These are phyloP conservation scores for Trifolium dubium DNA, from an alignment of 306 rosid species.

Conservation along the genomic window DNA sequence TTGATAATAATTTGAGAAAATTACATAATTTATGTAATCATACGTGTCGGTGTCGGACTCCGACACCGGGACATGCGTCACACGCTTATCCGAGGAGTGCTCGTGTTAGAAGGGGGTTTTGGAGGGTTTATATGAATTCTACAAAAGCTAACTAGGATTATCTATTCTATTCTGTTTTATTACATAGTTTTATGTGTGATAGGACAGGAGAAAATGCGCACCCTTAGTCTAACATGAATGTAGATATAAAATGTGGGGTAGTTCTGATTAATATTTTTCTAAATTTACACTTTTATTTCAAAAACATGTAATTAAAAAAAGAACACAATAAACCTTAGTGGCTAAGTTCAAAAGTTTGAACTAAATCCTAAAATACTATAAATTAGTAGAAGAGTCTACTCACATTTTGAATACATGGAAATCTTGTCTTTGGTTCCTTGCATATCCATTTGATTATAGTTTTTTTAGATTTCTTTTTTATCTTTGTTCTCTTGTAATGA, in stretches of 20 bases:
- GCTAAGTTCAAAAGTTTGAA: neutral
- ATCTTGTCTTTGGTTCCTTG: neutral
- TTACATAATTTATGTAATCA: no score
- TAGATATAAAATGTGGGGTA: neutral
- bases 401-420: neutral
- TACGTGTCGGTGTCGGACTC: no score
- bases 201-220: neutral
- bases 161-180: neutral
- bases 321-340: neutral
- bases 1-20: no score
- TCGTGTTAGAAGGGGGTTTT: no score
- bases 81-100: no score
- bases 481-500: constrained; percentile 21
- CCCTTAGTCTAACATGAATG: constrained; percentile 8
- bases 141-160: neutral
- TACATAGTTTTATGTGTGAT: neutral
- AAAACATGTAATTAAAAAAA: constrained; percentile 2
- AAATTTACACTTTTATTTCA: neutral
- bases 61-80: no score
- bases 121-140: no score
- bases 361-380: constrained; percentile 9
- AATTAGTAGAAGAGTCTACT: constrained; percentile 1
- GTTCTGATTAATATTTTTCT: neutral
- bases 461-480: constrained; percentile 18
- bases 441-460: neutral